Evolutionary conservation across 352 stramenopile genomes (phyloP).

Genomic region (Pseudoperonospora humuli): DNA sequence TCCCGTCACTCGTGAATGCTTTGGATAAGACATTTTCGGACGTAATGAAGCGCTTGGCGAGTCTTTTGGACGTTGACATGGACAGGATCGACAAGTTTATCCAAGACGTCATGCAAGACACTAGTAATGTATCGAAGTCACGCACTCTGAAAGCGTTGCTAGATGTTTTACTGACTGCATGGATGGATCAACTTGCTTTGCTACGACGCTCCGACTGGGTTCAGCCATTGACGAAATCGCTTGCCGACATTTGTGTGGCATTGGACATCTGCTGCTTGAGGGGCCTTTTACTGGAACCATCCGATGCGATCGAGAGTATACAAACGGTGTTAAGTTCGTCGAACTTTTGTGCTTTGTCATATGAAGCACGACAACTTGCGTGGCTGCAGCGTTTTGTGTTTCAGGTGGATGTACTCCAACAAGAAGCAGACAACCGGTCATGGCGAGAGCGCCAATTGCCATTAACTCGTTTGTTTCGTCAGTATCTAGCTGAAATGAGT

Average conservation of each 20-base stretch:
- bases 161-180: conserved; percentile 23
- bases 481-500: conserved; percentile 38
- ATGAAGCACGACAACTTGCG: conserved; percentile 29
- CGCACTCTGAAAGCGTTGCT: conserved; percentile 28
- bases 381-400: conserved; percentile 45
- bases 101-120: conserved; percentile 20
- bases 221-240: background rate
- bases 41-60: conserved; percentile 25
- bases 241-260: conserved; percentile 30
- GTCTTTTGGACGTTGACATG: conserved; percentile 15
- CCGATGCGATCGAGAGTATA: conserved; percentile 29
- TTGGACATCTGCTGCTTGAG: conserved; percentile 44
- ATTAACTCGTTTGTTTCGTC: conserved; percentile 28
- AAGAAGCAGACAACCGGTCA: conserved; percentile 3
- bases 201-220: background rate
- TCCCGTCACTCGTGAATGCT: conserved; percentile 12
- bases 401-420: conserved; percentile 24
- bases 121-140: conserved; percentile 26
- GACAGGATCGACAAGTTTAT: conserved; percentile 20
- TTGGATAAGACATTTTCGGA: conserved; percentile 26
- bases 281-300: conserved; percentile 26
- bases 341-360: conserved; percentile 21
- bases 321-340: conserved; percentile 31
- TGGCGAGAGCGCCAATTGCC: conserved; percentile 8
- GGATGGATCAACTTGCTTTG: conserved; percentile 32